Conservation (phyloP, 176 grass and related monocot genomes). For the Rhynchospora pubera region DNA sequence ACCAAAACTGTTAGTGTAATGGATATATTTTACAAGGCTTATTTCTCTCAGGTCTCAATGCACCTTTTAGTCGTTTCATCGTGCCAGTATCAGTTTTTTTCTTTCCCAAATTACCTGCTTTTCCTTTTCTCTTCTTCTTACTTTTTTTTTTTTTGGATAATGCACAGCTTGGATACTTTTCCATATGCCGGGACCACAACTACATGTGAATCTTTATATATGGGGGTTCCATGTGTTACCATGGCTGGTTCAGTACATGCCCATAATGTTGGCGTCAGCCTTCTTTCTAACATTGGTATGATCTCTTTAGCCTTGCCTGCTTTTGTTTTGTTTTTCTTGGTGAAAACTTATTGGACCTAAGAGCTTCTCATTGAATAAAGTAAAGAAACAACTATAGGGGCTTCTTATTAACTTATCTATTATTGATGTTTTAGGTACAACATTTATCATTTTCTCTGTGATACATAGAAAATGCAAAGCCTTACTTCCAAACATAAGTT, state of each 20-base stretch:
- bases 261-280: slow-evolving; percentile 97
- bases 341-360: background rate
- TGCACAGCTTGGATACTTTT: slow-evolving; percentile 97
- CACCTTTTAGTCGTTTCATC: background rate
- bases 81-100: background rate
- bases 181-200: slow-evolving; percentile 97
- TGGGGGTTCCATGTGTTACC: slow-evolving; percentile 98
- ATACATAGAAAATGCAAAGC: background rate
- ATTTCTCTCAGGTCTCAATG: background rate
- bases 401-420: background rate
- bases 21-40: background rate
- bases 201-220: slow-evolving; percentile 91
- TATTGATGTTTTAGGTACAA: background rate
- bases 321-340: background rate
- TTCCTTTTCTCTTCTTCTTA: background rate
- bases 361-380: background rate
- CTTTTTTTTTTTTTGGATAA: background rate
- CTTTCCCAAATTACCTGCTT: background rate
- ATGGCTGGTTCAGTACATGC: slow-evolving; percentile 98
- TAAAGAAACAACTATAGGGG: background rate
- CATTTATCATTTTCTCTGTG: background rate
- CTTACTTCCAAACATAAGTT: background rate
- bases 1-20: background rate
- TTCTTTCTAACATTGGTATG: slow-evolving; percentile 90
- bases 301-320: background rate